A percentile compares a stretch with the other conserved stretches of the same genome.
Evolutionary conservation across 2,329 filamentous ascomycete species (phyloP).

Genomic region (Colletotrichum sp.): DNA sequence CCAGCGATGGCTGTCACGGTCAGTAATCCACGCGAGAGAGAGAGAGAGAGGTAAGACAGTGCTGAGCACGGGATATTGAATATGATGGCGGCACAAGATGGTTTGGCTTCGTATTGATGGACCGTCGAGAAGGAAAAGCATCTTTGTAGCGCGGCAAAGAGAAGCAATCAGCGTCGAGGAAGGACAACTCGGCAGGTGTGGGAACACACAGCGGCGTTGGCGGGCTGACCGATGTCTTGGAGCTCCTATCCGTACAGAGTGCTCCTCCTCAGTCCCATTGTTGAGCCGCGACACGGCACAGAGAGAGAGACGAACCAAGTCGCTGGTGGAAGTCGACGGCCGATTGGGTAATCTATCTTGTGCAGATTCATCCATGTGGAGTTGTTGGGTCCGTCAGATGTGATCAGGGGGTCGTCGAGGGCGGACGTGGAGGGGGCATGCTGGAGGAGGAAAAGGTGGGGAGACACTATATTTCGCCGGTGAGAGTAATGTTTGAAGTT

Average conservation of each 20-base stretch:
- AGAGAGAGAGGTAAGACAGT: background rate
- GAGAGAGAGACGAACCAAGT: background rate
- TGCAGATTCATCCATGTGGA: conserved; percentile 19
- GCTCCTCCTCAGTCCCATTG: background rate
- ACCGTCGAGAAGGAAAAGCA: background rate
- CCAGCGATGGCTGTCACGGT: background rate
- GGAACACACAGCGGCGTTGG: background rate
- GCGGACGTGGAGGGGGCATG: background rate
- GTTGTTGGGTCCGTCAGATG: conserved; percentile 4
- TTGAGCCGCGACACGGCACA: background rate
- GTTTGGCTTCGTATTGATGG: background rate
- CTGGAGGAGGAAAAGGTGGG: conserved; percentile 2
- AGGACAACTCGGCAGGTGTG: background rate
- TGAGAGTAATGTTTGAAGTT: conserved; percentile 19
- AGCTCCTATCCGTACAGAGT: background rate
- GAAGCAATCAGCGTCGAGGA: conserved; percentile 3
- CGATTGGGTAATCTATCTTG: conserved; percentile 12
- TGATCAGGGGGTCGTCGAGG: background rate
- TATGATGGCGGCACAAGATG: background rate
- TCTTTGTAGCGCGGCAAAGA: background rate
- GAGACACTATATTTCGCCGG: conserved; percentile 16
- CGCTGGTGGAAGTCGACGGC: background rate
- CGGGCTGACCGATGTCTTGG: background rate
- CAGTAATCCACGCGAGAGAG: background rate
- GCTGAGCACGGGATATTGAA: background rate